A percentile compares a stretch with the other conserved stretches of the same genome.
Conservation (phyloP, 257 asterid species). For the Coffea canephora region DNA sequence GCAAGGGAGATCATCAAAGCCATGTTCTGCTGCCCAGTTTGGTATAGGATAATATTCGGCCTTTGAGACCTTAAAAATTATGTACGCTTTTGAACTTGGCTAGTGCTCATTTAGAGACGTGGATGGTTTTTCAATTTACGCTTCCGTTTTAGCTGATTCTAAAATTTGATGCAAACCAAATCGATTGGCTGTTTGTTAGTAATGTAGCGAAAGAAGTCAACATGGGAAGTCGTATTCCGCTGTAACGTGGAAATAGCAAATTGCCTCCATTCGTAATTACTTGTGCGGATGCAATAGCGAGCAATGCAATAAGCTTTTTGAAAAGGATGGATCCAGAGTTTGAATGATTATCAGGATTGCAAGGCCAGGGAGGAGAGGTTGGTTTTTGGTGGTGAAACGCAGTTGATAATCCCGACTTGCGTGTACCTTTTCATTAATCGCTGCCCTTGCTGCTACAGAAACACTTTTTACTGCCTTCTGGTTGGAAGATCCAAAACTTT, state of each 20-base stretch:
- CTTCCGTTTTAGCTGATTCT: background rate
- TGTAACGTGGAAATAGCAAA: background rate
- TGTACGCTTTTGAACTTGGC: background rate
- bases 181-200: too few species aligned
- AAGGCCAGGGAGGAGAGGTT: background rate
- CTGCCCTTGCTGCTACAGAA: background rate
- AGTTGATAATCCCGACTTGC: background rate
- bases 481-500: too few species aligned
- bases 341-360: background rate
- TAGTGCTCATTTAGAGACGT: constrained; percentile 5
- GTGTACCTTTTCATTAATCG: too few species aligned
- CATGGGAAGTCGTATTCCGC: background rate
- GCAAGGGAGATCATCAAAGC: background rate
- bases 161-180: background rate
- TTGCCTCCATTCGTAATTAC: background rate
- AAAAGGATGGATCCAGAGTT: background rate
- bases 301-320: background rate
- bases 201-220: background rate
- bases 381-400: background rate
- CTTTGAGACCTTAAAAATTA: constrained; percentile 1
- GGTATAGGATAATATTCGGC: constrained; percentile 5
- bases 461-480: too few species aligned
- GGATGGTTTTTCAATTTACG: background rate
- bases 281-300: background rate
- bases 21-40: constrained; percentile 6